These are phyloP conservation scores for Xylaria sp. DNA, from an alignment of 2,329 filamentous ascomycete species.

Conservation along the genomic window DNA sequence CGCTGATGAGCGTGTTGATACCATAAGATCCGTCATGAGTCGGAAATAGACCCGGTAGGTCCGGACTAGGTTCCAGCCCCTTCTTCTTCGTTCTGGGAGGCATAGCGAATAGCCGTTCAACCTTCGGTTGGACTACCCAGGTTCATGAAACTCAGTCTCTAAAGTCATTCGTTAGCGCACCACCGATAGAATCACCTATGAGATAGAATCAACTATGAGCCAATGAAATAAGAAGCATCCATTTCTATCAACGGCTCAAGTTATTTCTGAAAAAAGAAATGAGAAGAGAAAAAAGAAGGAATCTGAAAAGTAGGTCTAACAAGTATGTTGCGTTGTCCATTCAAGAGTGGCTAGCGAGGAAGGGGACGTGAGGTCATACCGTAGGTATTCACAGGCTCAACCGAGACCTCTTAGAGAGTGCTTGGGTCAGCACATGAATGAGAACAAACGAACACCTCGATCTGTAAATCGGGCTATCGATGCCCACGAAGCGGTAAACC, in stretches of 20 bases:
- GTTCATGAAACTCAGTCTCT: constrained; percentile 15
- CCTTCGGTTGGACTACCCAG: constrained; percentile 1
- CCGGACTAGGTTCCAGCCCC: constrained; percentile 8
- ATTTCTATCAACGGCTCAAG: not conserved
- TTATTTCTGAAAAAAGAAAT: not conserved
- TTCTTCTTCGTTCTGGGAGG: constrained; percentile 33
- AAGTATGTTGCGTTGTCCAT: not conserved
- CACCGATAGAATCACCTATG: not conserved
- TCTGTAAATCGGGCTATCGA: not conserved
- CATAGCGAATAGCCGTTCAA: constrained; percentile 26
- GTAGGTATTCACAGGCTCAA: constrained; percentile 20
- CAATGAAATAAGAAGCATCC: not conserved
- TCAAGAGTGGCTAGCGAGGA: not conserved
- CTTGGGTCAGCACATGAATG: constrained; percentile 15
- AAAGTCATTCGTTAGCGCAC: constrained; percentile 15
- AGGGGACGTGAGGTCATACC: constrained; percentile 19
- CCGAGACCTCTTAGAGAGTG: constrained; percentile 17
- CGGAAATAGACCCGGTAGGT: constrained; percentile 43
- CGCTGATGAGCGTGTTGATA: constrained; percentile 44
- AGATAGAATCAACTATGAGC: not conserved
- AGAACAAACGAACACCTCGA: constrained; percentile 1
- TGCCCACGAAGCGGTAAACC: constrained; percentile 5
- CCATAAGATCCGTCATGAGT: constrained; percentile 48
- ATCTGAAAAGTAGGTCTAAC: not conserved
- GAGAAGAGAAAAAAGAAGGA: not conserved